Base-by-base conservation (phyloP, 148 eudicot species). In the Pharnaceum exiguum region DNA sequence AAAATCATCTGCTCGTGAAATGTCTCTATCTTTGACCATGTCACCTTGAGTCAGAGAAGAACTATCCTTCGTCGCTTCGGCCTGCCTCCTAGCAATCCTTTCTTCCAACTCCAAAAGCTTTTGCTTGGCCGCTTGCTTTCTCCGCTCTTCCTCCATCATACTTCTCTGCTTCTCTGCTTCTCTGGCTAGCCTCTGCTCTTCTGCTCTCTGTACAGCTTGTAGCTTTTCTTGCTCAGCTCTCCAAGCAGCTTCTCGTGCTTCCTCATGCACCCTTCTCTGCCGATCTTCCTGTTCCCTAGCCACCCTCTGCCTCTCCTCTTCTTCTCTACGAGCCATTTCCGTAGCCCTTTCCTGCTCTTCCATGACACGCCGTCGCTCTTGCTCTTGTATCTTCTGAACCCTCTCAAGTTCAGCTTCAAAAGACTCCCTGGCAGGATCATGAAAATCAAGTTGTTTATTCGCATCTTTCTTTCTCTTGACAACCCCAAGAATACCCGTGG, bases 401-500 rank as follows among this genome's bases (percentile, higher is more conserved):
- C 95, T 77, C 79, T 93, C 99, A 75, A 93, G 95, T 68, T 93
- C 99, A 75, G 99, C 99, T 75, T 93, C 99, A 65, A 93, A 93
- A 31, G 99, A 93, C 69, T 93, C 96, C 67, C 96, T 76, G 23
- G 80, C 87, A 60, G 99, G 99, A 63, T 93, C 99, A 55, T 79
- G 89, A 28, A 88, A 81, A 71, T 93, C 83, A 54, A 74, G 73
- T 39, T 63, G 68, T 48, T 78, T 83, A 66, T 70, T 72, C 45
- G 73, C 70, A 61, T 89, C 95, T 70, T 89, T 93, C 71, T 81
- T 93, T 71, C 87, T 81, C 81, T 79, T 93, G 39, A 85, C 71
- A 22, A 82, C 78, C 42, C 89, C 96, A 50, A 82, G 77, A 52
- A 82, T 63, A 45, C 77, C 67, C 28, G 83, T 75, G 32, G 90